phyloP scores from a whole-genome alignment of 495 filamentous ascomycete genomes.

The Aspergillus steynii region DNA sequence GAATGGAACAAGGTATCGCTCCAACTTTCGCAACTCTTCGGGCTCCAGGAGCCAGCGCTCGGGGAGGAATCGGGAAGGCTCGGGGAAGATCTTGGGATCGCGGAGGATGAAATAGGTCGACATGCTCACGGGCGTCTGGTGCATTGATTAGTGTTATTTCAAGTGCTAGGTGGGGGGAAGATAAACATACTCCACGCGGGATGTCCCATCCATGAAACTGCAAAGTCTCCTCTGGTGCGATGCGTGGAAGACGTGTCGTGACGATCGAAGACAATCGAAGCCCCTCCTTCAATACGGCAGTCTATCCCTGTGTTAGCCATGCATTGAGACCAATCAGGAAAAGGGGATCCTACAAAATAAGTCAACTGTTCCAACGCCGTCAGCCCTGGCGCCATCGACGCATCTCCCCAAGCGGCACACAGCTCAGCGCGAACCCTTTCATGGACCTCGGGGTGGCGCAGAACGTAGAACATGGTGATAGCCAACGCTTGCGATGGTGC shows the following conservation, averaged over 20 bases:
- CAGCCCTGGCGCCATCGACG: constrained; percentile 9
- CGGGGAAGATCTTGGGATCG: constrained; percentile 37
- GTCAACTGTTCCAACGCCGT: constrained; percentile 31
- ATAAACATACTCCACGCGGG: constrained; percentile 25
- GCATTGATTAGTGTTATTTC: background rate
- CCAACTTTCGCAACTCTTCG: constrained; percentile 17
- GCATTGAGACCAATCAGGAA: background rate
- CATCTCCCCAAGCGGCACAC: constrained; percentile 16
- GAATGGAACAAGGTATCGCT: constrained; percentile 44
- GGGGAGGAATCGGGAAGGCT: constrained; percentile 41
- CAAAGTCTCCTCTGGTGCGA: constrained; percentile 31
- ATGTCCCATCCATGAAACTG: constrained; percentile 25
- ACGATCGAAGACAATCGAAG: constrained; percentile 50
- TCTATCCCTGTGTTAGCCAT: constrained; percentile 19
- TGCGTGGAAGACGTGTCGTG: constrained; percentile 39
- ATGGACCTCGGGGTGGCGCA: constrained; percentile 22
- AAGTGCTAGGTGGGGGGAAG: background rate
- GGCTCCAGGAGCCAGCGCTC: constrained; percentile 44
- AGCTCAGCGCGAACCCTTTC: constrained; percentile 27
- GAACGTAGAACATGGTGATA: constrained; percentile 30
- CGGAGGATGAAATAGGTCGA: constrained; percentile 36
- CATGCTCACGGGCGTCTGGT: constrained; percentile 25
- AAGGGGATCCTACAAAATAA: constrained; percentile 29
- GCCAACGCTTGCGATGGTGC: constrained; percentile 20
- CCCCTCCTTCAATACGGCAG: constrained; percentile 57